phyloP scores from a whole-genome alignment of 129 eudicot species.

The Artemisia annua region DNA sequence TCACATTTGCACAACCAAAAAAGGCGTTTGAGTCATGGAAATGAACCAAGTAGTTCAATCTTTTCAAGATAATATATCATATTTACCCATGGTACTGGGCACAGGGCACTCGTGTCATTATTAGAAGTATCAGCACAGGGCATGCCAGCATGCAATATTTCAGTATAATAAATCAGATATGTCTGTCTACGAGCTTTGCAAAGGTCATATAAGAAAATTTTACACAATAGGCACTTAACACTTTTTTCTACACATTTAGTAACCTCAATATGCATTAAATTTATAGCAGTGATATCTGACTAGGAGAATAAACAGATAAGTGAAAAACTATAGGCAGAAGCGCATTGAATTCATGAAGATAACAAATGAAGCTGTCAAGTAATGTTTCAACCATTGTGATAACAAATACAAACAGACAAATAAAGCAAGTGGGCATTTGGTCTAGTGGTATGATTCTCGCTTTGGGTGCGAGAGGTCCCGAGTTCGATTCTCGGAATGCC shows the following conservation, averaged over 20 bases:
- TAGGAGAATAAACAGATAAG: not conserved
- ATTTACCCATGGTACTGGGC: too few species aligned
- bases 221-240: not conserved
- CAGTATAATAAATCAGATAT: constrained; percentile 10
- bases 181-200: not conserved
- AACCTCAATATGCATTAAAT: not conserved
- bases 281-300: not conserved
- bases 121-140: not conserved
- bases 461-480: constrained; percentile 99
- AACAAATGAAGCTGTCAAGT: not conserved
- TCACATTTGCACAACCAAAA: too few species aligned
- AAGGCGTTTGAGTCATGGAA: too few species aligned
- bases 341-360: not conserved
- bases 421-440: constrained; percentile 76
- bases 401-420: not conserved
- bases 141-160: not conserved
- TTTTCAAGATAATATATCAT: too few species aligned
- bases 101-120: not conserved
- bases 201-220: constrained; percentile 9
- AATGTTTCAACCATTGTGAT: not conserved
- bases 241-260: not conserved
- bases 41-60: too few species aligned
- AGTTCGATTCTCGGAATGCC: constrained; percentile 99
- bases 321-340: constrained; percentile 8
- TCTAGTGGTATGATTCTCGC: constrained; percentile 99